phyloP scores from a whole-genome alignment of 306 rosid species.

The Rosa lucieae region DNA sequence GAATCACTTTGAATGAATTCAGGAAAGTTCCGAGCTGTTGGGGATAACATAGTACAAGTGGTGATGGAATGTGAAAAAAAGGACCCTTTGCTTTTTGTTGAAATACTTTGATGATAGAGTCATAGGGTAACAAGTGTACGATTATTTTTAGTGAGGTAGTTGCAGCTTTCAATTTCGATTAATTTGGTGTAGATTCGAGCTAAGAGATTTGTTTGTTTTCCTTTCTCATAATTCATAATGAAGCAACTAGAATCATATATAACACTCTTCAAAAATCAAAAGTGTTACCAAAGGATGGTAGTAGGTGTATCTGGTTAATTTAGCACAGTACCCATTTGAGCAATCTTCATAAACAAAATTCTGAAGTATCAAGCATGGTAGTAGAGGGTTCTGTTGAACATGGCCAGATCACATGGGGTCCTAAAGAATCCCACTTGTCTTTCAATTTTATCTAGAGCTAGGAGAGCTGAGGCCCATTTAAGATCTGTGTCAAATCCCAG shows the following conservation, averaged over 20 bases:
- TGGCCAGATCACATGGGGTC: neutral
- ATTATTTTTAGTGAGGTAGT: neutral
- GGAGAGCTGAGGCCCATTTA: neutral
- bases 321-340: neutral
- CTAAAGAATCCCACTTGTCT: neutral
- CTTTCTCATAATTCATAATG: neutral
- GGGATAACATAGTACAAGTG: neutral
- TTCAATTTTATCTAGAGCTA: neutral
- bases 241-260: neutral
- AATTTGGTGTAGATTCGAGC: neutral
- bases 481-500: conserved; percentile 6
- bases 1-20: neutral
- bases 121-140: neutral
- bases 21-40: neutral
- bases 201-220: too few species aligned
- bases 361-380: neutral
- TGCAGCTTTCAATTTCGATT: neutral
- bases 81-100: neutral
- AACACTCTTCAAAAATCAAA: neutral
- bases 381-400: neutral
- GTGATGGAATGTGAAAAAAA: neutral
- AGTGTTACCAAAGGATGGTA: neutral
- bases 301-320: neutral
- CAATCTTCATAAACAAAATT: neutral
- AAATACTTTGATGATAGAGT: neutral